These are phyloP conservation scores for Perkinsus olseni DNA, from an alignment of 169 alveolate species.

Conservation along the genomic window DNA sequence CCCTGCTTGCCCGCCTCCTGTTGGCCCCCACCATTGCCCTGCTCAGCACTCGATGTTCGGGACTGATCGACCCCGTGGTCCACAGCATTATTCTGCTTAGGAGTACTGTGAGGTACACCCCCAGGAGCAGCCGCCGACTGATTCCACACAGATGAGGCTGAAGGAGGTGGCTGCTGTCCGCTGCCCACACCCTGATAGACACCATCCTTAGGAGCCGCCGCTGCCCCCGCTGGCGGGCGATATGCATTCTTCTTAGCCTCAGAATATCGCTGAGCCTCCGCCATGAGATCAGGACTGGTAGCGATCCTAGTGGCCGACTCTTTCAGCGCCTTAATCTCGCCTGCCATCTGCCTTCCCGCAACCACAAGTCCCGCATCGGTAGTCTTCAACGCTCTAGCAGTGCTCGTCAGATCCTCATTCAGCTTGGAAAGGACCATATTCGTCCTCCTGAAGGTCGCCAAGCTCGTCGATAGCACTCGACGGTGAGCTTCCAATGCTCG, in stretches of 20 bases:
- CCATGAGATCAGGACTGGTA: not conserved
- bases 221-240: not conserved
- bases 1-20: no score
- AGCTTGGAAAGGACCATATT: not conserved
- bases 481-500: not conserved
- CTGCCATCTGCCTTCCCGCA: not conserved
- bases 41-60: no score
- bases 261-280: not conserved
- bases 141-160: no score
- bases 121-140: no score
- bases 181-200: not conserved
- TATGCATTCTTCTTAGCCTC: not conserved
- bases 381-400: not conserved
- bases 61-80: no score
- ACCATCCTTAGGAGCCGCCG: not conserved
- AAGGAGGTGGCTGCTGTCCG: not conserved
- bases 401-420: not conserved
- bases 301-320: not conserved
- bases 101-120: no score
- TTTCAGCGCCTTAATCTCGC: not conserved
- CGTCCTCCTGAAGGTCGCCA: not conserved
- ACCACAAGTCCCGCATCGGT: not conserved
- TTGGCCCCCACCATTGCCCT: no score
- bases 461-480: not conserved
- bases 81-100: no score